Evolutionary conservation across 1,139 yeast species (phyloP).

Genomic region (Taphrina deformans): DNA sequence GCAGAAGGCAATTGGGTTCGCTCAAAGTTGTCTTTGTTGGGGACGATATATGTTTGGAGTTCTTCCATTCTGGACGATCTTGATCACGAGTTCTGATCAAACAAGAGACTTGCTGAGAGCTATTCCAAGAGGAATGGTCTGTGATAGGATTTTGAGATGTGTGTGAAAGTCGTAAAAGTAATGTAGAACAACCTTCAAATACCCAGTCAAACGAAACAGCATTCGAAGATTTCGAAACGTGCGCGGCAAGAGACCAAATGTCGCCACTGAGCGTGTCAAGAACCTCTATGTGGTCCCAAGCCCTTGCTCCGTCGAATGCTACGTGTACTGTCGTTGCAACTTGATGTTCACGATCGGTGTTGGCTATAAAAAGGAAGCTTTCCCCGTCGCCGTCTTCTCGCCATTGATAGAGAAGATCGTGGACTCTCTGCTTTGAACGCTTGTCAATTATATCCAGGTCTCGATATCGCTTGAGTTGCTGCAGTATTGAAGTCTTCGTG

Average conservation of each 20-base stretch:
- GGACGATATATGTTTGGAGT: background rate
- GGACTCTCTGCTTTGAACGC: background rate
- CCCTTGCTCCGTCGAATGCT: background rate
- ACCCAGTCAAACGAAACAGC: constrained; percentile 10
- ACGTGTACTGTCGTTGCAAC: background rate
- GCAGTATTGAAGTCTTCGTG: background rate
- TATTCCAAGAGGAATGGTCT: background rate
- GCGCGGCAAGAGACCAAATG: background rate
- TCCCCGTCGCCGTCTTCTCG: constrained; percentile 17
- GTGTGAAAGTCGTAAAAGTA: constrained; percentile 2
- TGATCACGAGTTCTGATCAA: background rate
- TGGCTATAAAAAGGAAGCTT: constrained; percentile 6
- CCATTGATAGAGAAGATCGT: constrained; percentile 26
- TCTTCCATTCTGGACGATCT: constrained; percentile 14
- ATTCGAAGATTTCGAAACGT: background rate
- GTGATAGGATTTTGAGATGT: background rate
- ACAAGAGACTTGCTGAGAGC: background rate
- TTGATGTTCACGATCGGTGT: constrained; percentile 15
- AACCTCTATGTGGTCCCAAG: background rate
- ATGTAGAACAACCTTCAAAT: constrained; percentile 25
- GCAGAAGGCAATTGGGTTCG: constrained; percentile 21
- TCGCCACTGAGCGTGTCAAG: constrained; percentile 22
- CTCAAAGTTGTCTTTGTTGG: background rate
- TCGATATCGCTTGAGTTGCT: background rate
- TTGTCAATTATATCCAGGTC: constrained; percentile 6